A percentile compares a stretch with the other conserved stretches of the same genome.
These are phyloP conservation scores for Aphanocladium album DNA, from an alignment of 2,329 filamentous ascomycete species.

Conservation along the genomic window DNA sequence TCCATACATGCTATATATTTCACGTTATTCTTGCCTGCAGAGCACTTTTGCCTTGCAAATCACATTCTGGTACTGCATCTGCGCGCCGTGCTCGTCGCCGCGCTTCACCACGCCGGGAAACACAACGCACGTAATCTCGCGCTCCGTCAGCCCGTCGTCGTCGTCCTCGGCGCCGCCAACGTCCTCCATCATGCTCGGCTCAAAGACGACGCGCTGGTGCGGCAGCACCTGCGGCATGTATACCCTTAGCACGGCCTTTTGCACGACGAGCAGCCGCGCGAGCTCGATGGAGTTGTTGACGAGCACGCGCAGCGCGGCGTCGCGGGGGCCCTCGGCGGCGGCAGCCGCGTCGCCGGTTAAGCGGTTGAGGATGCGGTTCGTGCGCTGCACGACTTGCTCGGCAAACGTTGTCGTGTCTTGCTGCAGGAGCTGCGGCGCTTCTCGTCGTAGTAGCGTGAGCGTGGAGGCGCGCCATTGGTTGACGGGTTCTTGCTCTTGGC, in stretches of 20 bases:
- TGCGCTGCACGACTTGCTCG: constrained; percentile 38
- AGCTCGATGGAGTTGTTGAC: constrained; percentile 51
- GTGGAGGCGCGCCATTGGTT: constrained; percentile 66
- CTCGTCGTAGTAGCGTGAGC: constrained; percentile 53
- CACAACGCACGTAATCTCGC: constrained; percentile 56
- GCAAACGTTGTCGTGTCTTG: constrained; percentile 39
- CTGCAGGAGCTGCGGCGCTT: constrained; percentile 42
- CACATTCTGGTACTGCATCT: constrained; percentile 57
- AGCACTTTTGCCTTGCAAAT: constrained; percentile 63
- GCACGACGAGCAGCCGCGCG: constrained; percentile 50
- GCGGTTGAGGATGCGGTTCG: constrained; percentile 45
- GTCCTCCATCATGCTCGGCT: constrained; percentile 59
- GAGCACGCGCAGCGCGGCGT: constrained; percentile 49
- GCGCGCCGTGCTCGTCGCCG: constrained; percentile 59
- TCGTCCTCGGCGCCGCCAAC: constrained; percentile 59
- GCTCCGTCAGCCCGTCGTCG: constrained; percentile 33
- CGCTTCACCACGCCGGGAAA: constrained; percentile 61
- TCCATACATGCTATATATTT: too few species aligned
- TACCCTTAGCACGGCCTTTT: constrained; percentile 54
- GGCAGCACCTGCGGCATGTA: constrained; percentile 50
- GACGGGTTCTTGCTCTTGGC: constrained; percentile 46
- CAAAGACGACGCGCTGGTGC: constrained; percentile 52
- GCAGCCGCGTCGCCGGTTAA: constrained; percentile 35
- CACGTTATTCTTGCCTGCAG: constrained; percentile 44
- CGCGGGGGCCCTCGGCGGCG: constrained; percentile 33